Base-by-base conservation (phyloP, 768 basidiomycete species). In the Trametes cubensis region DNA sequence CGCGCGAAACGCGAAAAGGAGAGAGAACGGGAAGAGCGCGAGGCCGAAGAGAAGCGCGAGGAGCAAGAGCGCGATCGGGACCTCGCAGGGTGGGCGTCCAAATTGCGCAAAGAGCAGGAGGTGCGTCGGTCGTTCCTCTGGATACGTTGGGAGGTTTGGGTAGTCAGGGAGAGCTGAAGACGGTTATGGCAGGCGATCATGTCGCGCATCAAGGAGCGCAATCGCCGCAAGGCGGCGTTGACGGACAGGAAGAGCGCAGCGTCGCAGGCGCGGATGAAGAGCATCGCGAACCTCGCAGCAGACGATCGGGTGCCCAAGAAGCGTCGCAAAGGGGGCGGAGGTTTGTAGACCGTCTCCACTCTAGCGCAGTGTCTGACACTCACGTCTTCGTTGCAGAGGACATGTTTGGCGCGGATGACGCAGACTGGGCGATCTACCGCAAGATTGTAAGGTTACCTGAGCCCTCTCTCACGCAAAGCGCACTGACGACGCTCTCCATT, bases 401-500 rank as follows among this genome's bases (percentile, higher is more conserved):
- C 67, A 87, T 80, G 77, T 99, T 98, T 70, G 95, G 96, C 4
- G 88, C 87, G 18, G 89, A 96, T 66, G 95, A 98, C 70, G 94
- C 90, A 7, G 96, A 98, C 71, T 98, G 96, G 95, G 89, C 89
- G 0, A 94, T 98, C 61, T 98, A 98, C 72, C 92, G 96, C 66
- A 95, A 98, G 76, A 95, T 99, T 61, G 95, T 95, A 71, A 65
- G 85, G 11, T 3, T 14, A 13, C 10, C 7, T 28, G 30, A 2
- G 45, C 42, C 38, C 20, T 3, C 11, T 45, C 18, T 0, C 26
- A 6, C 56, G 18, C 14, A 13, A 49, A 26, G 4, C 5, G 8
- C 18, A 13, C 41, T 66, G 40, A 63, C 34, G 13, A 18, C 39
- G 8, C 14, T 21, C n/a, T 4, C 1, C 30, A 28, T 8, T 10